These are phyloP conservation scores for Aspergillus bertholletiae DNA, from an alignment of 495 filamentous ascomycete genomes.

Conservation along the genomic window DNA sequence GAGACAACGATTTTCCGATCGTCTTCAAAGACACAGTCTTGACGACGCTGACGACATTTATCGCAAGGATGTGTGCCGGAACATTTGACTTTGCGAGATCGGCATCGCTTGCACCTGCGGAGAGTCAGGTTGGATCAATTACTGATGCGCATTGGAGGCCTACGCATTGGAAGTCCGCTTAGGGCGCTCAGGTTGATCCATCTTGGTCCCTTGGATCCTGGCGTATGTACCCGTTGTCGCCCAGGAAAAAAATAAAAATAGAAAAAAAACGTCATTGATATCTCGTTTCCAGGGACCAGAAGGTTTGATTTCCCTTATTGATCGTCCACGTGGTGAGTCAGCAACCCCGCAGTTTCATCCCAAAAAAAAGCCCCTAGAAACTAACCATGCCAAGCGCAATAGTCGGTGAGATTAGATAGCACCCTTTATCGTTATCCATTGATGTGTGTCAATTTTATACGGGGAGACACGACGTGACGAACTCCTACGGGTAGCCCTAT, in stretches of 20 bases:
- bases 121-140: neutral
- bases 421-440: no score
- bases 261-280: no score
- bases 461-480: no score
- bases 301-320: no score
- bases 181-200: conserved; percentile 10
- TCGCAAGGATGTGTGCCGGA: conserved; percentile 28
- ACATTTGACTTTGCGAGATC: conserved; percentile 32
- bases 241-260: no score
- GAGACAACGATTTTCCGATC: conserved; percentile 31
- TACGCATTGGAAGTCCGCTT: conserved; percentile 21
- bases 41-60: conserved; percentile 25
- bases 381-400: no score
- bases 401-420: neutral
- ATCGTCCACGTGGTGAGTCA: no score
- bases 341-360: conserved; percentile 6
- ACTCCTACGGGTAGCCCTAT: no score
- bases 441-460: no score
- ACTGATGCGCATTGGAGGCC: neutral
- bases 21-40: conserved; percentile 27
- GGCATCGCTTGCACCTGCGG: conserved; percentile 27
- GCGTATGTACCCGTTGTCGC: no score
- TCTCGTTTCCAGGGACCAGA: no score
- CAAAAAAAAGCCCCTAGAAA: neutral
- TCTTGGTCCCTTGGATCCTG: neutral